Conservation (phyloP, 2,329 filamentous ascomycete genomes). For the Aspergillus costaricaensis region DNA sequence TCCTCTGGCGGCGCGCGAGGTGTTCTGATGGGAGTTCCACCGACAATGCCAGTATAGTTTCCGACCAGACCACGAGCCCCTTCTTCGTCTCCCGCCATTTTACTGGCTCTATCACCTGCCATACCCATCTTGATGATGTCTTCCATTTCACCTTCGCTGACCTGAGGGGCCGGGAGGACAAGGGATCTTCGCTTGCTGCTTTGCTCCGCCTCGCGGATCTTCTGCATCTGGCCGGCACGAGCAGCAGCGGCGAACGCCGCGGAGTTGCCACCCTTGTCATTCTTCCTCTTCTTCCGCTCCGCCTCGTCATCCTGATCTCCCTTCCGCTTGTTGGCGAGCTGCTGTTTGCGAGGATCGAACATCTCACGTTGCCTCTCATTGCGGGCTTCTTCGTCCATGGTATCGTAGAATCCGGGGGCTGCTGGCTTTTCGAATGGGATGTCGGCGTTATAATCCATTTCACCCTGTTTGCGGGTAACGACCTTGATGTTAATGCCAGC, state of each 20-base stretch:
- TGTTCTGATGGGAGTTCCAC: slow-evolving; percentile 83
- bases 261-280: slow-evolving; percentile 78
- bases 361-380: slow-evolving; percentile 83
- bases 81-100: slow-evolving; percentile 74
- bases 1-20: slow-evolving; percentile 89
- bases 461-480: slow-evolving; percentile 82
- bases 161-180: slow-evolving; percentile 84
- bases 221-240: slow-evolving; percentile 92
- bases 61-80: slow-evolving; percentile 83
- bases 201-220: slow-evolving; percentile 92
- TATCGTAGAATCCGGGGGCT: slow-evolving; percentile 89
- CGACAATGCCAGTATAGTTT: slow-evolving; percentile 80
- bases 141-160: slow-evolving; percentile 88
- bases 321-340: slow-evolving; percentile 88
- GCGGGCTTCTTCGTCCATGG: slow-evolving; percentile 71
- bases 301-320: slow-evolving; percentile 82
- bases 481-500: slow-evolving; percentile 98
- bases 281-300: slow-evolving; percentile 80
- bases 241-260: slow-evolving; percentile 82
- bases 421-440: slow-evolving; percentile 96
- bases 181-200: slow-evolving; percentile 87
- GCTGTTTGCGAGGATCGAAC: slow-evolving; percentile 91
- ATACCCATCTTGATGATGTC: slow-evolving; percentile 99
- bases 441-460: slow-evolving; percentile 99
- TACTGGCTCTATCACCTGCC: slow-evolving; percentile 81